phyloP scores from a whole-genome alignment of 768 basidiomycete species.

The Podaxis pistillaris region DNA sequence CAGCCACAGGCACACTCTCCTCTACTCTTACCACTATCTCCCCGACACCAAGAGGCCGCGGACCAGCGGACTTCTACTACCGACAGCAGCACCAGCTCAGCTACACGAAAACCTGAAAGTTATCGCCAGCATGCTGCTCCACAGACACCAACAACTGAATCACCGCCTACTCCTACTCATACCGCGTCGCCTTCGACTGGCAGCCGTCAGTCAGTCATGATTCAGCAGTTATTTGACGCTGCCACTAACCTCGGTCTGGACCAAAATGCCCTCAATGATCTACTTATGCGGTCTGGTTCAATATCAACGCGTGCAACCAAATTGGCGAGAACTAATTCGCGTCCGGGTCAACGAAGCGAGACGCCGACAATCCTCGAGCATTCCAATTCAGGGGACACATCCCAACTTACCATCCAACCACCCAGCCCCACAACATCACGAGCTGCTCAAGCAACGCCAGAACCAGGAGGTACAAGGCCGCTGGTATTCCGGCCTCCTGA shows the following conservation, averaged over 20 bases:
- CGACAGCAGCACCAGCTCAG: constrained; percentile 17
- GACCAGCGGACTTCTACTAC: constrained; percentile 16
- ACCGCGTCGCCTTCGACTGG: constrained; percentile 18
- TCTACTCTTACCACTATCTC: constrained; percentile 14
- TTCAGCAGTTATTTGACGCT: constrained; percentile 75
- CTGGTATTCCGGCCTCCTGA: constrained; percentile 35
- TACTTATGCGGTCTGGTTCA: constrained; percentile 71
- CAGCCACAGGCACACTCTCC: constrained; percentile 28
- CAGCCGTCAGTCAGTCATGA: constrained; percentile 40
- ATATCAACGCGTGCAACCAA: constrained; percentile 42
- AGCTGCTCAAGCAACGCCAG: constrained; percentile 4
- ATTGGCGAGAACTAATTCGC: constrained; percentile 43
- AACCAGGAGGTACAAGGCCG: constrained; percentile 27
- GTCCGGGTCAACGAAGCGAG: constrained; percentile 18
- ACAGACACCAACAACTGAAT: constrained; percentile 15
- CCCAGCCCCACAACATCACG: constrained; percentile 3
- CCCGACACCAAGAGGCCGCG: constrained; percentile 11
- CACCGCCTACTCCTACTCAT: constrained; percentile 15
- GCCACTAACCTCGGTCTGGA: constrained; percentile 76
- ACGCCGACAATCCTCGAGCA: constrained; percentile 4
- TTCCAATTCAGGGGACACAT: constrained; percentile 8
- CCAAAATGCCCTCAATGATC: constrained; percentile 64
- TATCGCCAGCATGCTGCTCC: constrained; percentile 15
- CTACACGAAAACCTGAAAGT: constrained; percentile 14
- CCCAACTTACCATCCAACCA: constrained; percentile 10